These are phyloP conservation scores for Lepidium aucheri DNA, from an alignment of 345 rosid genomes.

Conservation along the genomic window DNA sequence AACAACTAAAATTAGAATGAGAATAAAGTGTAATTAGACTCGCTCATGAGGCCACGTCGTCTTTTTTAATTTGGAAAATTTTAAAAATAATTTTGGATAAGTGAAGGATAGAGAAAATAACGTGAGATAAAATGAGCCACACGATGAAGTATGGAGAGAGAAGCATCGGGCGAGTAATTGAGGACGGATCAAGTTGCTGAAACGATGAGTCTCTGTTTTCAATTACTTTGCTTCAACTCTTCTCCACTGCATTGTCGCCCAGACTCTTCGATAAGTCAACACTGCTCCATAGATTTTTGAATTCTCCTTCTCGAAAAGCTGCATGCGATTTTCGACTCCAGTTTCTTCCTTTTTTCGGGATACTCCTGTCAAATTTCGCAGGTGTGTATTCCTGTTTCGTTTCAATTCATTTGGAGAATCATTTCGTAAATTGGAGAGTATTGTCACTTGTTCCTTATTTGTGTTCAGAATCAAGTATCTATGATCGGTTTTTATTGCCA, in stretches of 20 bases:
- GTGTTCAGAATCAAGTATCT: not conserved
- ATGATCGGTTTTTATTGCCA: not conserved
- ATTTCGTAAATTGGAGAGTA: not conserved
- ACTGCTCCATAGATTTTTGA: not conserved
- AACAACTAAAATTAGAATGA: not conserved
- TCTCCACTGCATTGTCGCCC: not conserved
- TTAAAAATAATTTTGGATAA: constrained; percentile 10
- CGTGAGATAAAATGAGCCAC: constrained; percentile 22
- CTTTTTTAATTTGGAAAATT: not conserved
- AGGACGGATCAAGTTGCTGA: constrained; percentile 13
- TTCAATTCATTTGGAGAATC: not conserved
- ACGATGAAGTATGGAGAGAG: constrained; percentile 20
- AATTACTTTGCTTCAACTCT: not conserved
- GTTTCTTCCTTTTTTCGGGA: not conserved
- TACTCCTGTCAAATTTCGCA: not conserved
- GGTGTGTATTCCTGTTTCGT: constrained; percentile 7
- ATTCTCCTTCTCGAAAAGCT: not conserved
- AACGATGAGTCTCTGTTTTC: not conserved
- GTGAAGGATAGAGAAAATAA: constrained; percentile 1
- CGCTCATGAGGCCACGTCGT: not conserved
- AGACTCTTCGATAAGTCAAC: not conserved
- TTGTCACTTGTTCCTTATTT: no score
- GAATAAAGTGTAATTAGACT: not conserved
- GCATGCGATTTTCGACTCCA: constrained; percentile 12
- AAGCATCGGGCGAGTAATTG: constrained; percentile 12